Evolutionary conservation across 148 eudicot species (phyloP).

Genomic region (Linanthus parryae): DNA sequence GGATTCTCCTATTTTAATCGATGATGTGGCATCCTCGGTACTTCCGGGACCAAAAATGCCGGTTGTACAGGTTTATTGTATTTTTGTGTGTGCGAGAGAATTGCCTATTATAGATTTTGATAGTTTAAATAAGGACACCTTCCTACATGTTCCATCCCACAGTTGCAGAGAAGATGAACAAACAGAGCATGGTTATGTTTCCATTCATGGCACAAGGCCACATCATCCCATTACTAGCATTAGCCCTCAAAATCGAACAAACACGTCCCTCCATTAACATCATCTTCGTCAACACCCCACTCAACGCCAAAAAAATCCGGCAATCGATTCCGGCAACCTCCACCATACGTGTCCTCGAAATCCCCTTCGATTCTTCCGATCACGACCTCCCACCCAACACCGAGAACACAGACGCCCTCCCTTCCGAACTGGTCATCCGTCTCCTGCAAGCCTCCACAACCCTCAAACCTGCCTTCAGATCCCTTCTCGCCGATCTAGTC

Average conservation of each 20-base stretch:
- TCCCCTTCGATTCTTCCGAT: background rate
- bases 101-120: no score
- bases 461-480: constrained; percentile 29
- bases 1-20: no score
- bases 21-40: no score
- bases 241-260: no score
- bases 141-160: no score
- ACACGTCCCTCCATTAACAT: no score
- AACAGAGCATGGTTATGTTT: no score
- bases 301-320: constrained; percentile 37
- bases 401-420: constrained; percentile 32
- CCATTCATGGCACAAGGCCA: constrained; percentile 65
- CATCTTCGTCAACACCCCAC: constrained; percentile 45
- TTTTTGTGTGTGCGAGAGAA: no score
- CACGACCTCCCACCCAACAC: constrained; percentile 5
- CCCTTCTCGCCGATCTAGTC: constrained; percentile 20
- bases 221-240: constrained; percentile 46
- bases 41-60: no score
- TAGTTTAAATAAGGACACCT: no score
- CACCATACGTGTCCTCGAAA: constrained; percentile 13
- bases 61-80: no score
- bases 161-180: no score
- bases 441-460: constrained; percentile 26
- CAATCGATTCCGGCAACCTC: constrained; percentile 19
- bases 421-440: constrained; percentile 22